Conservation (phyloP, 176 grass and related monocot genomes). For the Aegilops longissima region DNA sequence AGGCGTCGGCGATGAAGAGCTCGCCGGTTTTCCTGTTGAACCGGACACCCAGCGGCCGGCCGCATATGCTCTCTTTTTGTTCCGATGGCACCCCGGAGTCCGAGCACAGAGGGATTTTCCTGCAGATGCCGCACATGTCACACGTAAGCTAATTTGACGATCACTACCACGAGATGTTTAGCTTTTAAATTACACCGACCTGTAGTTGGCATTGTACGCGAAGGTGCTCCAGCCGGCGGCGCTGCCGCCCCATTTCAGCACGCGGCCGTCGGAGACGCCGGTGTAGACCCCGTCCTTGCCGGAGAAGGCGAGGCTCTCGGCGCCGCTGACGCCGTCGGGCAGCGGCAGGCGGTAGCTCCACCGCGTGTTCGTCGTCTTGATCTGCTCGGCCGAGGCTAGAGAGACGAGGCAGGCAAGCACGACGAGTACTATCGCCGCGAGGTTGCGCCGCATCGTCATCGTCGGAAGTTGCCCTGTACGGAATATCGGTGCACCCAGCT, state of each 20-base stretch:
- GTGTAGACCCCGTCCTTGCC: slow-evolving; percentile 39
- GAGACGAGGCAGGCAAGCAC: neutral
- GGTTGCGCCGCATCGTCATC: neutral
- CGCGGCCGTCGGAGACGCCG: slow-evolving; percentile 45
- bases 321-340: slow-evolving; percentile 2
- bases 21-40: slow-evolving; percentile 48
- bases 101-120: neutral
- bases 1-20: slow-evolving; percentile 61
- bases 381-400: neutral
- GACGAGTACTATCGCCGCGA: neutral
- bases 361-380: slow-evolving; percentile 21
- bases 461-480: neutral
- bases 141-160: neutral
- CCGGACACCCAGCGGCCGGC: slow-evolving; percentile 47
- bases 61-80: slow-evolving; percentile 44
- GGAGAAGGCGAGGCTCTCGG: slow-evolving; percentile 58
- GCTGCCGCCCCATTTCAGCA: slow-evolving; percentile 49
- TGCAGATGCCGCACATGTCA: neutral
- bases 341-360: slow-evolving; percentile 3
- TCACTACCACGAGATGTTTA: neutral
- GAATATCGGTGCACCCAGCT: neutral
- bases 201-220: slow-evolving; percentile 37
- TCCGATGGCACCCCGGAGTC: neutral
- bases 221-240: slow-evolving; percentile 34
- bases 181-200: neutral